These are phyloP conservation scores for Pugionium cornutum DNA, from an alignment of 345 rosid genomes.

Conservation along the genomic window DNA sequence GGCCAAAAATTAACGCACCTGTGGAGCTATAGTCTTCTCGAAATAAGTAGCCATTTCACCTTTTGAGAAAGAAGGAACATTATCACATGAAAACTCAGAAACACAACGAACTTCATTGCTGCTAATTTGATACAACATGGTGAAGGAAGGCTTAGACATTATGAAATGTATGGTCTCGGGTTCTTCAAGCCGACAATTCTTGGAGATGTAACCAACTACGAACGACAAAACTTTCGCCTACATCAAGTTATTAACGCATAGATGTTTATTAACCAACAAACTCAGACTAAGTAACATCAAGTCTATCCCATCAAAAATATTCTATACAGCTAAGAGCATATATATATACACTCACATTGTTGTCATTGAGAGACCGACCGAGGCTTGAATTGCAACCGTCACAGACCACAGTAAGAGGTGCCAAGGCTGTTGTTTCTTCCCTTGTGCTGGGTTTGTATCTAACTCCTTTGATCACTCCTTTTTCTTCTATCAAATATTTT, in stretches of 20 bases:
- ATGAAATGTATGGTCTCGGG: constrained; percentile 44
- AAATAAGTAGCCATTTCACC: constrained; percentile 47
- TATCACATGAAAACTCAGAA: constrained; percentile 43
- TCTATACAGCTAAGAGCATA: no score
- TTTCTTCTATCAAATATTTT: constrained; percentile 51
- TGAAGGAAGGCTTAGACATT: constrained; percentile 45
- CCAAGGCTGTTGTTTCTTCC: constrained; percentile 43
- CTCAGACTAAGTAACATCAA: not conserved
- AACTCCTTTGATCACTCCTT: constrained; percentile 50
- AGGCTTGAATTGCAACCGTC: constrained; percentile 58
- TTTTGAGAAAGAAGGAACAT: constrained; percentile 45
- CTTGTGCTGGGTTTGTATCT: constrained; percentile 44
- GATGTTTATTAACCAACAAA: not conserved
- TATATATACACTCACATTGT: constrained; percentile 41
- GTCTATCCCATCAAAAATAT: no score
- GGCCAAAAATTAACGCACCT: constrained; percentile 41
- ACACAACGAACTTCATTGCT: constrained; percentile 47
- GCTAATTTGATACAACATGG: constrained; percentile 47
- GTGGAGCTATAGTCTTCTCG: constrained; percentile 43
- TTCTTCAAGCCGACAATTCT: constrained; percentile 46
- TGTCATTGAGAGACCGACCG: constrained; percentile 48
- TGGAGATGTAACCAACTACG: constrained; percentile 44
- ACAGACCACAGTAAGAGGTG: constrained; percentile 59
- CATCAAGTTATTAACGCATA: not conserved
- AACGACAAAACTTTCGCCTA: constrained; percentile 48